These are phyloP conservation scores for Dissophora ornata DNA, from an alignment of 192 early-diverging fungal genomes.

Conservation along the genomic window DNA sequence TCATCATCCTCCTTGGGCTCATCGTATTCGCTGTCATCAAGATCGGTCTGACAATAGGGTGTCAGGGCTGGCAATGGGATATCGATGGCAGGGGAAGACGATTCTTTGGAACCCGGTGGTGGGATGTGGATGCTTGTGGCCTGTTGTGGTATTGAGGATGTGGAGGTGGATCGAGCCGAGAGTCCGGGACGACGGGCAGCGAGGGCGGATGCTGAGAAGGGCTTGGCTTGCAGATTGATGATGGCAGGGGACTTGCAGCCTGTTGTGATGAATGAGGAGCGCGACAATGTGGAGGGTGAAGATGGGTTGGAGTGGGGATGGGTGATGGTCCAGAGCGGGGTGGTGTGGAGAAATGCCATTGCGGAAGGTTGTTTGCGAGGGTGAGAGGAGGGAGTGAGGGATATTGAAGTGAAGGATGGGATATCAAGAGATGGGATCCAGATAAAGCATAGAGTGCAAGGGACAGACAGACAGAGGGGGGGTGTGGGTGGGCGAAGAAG, in stretches of 20 bases:
- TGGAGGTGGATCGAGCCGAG: conserved; percentile 25
- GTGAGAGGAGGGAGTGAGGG: not conserved
- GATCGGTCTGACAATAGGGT: not conserved
- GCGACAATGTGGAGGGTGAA: not conserved
- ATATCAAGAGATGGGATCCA: not conserved
- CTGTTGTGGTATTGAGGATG: conserved; percentile 17
- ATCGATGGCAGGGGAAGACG: conserved; percentile 12
- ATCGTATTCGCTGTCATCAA: not conserved
- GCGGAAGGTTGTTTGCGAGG: not conserved
- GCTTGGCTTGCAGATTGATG: too few relatives aligned
- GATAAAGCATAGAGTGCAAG: too few relatives aligned
- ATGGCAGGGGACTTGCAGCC: conserved; percentile 27
- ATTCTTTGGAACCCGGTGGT: not conserved
- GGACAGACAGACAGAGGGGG: not conserved
- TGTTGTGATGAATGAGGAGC: not conserved
- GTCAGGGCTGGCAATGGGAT: conserved; percentile 44
- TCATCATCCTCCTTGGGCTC: not conserved
- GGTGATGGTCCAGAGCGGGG: conserved; percentile 6
- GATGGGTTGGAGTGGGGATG: not conserved
- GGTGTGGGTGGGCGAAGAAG: not conserved
- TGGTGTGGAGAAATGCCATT: conserved; percentile 22
- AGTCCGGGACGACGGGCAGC: conserved; percentile 13
- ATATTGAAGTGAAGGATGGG: not conserved
- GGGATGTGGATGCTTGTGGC: not conserved
- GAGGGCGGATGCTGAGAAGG: not conserved